A percentile compares a stretch with the other conserved stretches of the same genome.
Evolutionary conservation across 768 basidiomycete species (phyloP).

Genomic region (Pisolithus microcarpus): DNA sequence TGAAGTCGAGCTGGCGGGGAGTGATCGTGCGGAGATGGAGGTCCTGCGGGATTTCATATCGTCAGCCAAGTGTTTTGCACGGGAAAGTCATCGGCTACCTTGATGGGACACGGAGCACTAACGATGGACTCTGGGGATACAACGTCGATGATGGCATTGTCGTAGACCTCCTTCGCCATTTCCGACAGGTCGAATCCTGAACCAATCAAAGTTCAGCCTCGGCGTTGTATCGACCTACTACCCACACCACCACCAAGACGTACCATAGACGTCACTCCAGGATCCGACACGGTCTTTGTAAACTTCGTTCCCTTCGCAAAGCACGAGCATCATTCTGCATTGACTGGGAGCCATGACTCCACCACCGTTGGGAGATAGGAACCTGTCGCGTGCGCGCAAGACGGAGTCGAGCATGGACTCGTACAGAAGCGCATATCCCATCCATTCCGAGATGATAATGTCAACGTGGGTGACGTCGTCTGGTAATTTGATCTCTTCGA

Average conservation of each 20-base stretch:
- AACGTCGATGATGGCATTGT: conserved; percentile 82
- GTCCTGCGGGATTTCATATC: conserved; percentile 43
- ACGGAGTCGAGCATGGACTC: conserved; percentile 99
- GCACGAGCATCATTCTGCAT: conserved; percentile 74
- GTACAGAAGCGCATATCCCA: conserved; percentile 88
- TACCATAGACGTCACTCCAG: conserved; percentile 90
- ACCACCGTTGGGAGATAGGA: conserved; percentile 61
- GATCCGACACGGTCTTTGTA: conserved; percentile 79
- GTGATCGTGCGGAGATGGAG: conserved; percentile 62
- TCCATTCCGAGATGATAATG: conserved; percentile 97
- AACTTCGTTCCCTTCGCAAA: conserved; percentile 71
- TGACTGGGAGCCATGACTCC: conserved; percentile 92
- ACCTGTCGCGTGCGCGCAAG: conserved; percentile 78
- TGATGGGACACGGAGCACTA: conserved; percentile 56
- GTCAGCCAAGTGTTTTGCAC: background rate
- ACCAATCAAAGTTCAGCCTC: background rate
- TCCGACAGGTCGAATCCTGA: conserved; percentile 81
- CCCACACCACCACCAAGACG: conserved; percentile 9
- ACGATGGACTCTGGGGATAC: conserved; percentile 58
- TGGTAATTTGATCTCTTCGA: conserved; percentile 80
- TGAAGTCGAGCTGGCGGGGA: conserved; percentile 70
- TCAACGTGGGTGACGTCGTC: conserved; percentile 73
- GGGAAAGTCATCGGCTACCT: conserved; percentile 39
- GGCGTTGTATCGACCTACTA: no score
- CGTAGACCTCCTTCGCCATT: conserved; percentile 70